Percentiles rank a stretch among this genome's conserved stretches.
These are phyloP conservation scores for Alliaria petiolata DNA, from an alignment of 345 rosid genomes.

Conservation along the genomic window DNA sequence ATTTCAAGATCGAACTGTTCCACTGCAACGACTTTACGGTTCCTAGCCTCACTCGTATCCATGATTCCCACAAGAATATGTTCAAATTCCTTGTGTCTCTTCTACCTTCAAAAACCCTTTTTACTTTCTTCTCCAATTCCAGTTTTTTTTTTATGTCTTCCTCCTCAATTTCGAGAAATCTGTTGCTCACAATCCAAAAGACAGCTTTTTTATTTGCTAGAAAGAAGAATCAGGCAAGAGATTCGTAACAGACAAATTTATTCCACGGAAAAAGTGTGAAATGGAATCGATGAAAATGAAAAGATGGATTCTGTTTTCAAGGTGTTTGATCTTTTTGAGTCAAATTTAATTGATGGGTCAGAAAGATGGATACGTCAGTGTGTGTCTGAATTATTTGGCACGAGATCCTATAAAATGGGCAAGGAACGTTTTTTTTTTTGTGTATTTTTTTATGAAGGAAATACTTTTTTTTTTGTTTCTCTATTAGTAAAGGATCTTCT, in stretches of 20 bases:
- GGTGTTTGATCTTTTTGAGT: background rate
- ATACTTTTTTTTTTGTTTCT: background rate
- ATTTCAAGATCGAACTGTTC: conserved; percentile 35
- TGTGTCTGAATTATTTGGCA: conserved; percentile 1
- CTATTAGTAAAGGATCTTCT: background rate
- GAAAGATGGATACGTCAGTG: conserved; percentile 18
- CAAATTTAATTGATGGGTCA: conserved; percentile 14
- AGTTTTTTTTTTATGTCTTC: too few species aligned
- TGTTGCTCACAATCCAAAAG: background rate
- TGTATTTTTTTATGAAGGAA: background rate
- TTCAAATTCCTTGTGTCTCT: background rate
- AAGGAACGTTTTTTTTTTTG: background rate
- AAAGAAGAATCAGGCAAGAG: conserved; percentile 11
- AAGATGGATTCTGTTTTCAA: conserved; percentile 7
- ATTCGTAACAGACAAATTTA: background rate
- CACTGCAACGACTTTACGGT: conserved; percentile 30
- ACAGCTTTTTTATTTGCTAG: conserved; percentile 16
- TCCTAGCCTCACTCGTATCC: conserved; percentile 22
- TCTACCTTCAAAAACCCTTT: conserved; percentile 3
- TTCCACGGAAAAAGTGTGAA: conserved; percentile 12
- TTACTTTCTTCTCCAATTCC: too few species aligned
- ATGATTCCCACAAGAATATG: conserved; percentile 19
- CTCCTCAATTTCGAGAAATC: background rate
- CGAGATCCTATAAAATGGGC: conserved; percentile 17
- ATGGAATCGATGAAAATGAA: conserved; percentile 12